A percentile compares a stretch with the other conserved stretches of the same genome.
These are phyloP conservation scores for Schizosaccharomyces pombe DNA, from an alignment of 805 yeast species.

Conservation along the genomic window DNA sequence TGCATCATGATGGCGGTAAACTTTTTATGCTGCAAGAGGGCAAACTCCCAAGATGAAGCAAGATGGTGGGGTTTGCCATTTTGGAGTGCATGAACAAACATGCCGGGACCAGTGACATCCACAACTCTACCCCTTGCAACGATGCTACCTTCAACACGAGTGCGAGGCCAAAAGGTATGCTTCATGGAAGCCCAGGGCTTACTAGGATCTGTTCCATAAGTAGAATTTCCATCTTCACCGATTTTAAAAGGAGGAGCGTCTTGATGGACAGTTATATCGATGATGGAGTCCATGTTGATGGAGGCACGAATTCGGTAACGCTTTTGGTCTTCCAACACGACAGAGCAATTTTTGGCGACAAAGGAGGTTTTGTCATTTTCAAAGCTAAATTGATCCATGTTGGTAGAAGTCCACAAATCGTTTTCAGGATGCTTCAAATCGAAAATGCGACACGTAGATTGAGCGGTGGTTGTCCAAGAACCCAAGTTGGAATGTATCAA, in stretches of 20 bases:
- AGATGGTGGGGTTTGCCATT: slow-evolving; percentile 99
- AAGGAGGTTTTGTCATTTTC: slow-evolving; percentile 30
- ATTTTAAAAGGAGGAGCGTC: slow-evolving; percentile 64
- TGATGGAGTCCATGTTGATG: slow-evolving; percentile 44
- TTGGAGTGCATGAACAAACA: slow-evolving; percentile 91
- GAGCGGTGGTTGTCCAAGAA: slow-evolving; percentile 25
- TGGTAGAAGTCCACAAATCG: slow-evolving; percentile 75
- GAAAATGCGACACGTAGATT: slow-evolving; percentile 70
- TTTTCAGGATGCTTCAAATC: slow-evolving; percentile 28
- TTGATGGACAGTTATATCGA: slow-evolving; percentile 42
- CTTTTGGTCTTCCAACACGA: slow-evolving; percentile 33
- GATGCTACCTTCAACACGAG: slow-evolving; percentile 42
- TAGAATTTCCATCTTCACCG: slow-evolving; percentile 67
- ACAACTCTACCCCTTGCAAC: slow-evolving; percentile 20
- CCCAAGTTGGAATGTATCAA: slow-evolving; percentile 79
- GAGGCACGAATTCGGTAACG: slow-evolving; percentile 30
- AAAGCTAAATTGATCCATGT: slow-evolving; percentile 51
- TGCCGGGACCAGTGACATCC: slow-evolving; percentile 23
- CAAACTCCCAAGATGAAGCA: slow-evolving; percentile 88
- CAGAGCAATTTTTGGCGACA: slow-evolving; percentile 46
- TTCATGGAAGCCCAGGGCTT: slow-evolving; percentile 97
- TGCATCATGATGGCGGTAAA: slow-evolving; percentile 74
- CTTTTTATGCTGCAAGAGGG: slow-evolving; percentile 60
- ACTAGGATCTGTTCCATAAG: slow-evolving; percentile 59
- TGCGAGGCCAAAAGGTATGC: slow-evolving; percentile 91